Evolutionary conservation across 2,329 filamentous ascomycete genomes (phyloP), one percentile per base, ranked within the genome.

Genomic region (Paecilomyces variotii): DNA sequence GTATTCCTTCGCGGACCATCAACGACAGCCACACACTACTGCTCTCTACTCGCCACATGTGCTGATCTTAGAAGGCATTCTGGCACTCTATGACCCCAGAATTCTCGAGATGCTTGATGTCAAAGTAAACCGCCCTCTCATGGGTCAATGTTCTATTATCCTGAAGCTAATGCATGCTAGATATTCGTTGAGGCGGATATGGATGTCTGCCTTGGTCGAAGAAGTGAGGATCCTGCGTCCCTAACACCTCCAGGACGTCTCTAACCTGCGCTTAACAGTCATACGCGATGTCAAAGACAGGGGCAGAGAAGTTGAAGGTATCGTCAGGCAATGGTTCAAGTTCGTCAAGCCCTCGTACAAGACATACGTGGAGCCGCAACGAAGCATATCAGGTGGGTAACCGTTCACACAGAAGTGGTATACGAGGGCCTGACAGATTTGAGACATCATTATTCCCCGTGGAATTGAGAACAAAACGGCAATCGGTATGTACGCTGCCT

Each of bases 281-380:
- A 79, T 91, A 39, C 88, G 94, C 68, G 94, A 99, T 75, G 90
- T 97, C 25, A 85, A 85, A 66, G 90, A 96, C 67, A 86, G 94
- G 68, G 93, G 90, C 2, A 84, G 94, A 70, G 93, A 96, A 68
- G 89, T 97, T 58, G 89, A 97, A 70, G 94, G 94, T 49, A 93
- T 92, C 68, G 92, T 99, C 73, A 97, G 97, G 75, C 94, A 99
- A 73, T 99, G 94, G 94, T 97, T 97, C 72, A 79, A 79, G 10
- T 99, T 89, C 71, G 94, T 99, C 51, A 99, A 99, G 75, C 94
- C 94, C 2, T 97, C 97, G 69, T 97, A 95, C 68, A 89, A 93
- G 73, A 90, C 88, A 81, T 97, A 85, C 70, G 94, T 99, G 58
- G 88, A 96, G 62, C 94, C 94, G 34, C 94, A 99, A 73, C 83